These are phyloP conservation scores for Scytalidium sp. DNA, from an alignment of 2,329 filamentous ascomycete genomes.

Conservation along the genomic window DNA sequence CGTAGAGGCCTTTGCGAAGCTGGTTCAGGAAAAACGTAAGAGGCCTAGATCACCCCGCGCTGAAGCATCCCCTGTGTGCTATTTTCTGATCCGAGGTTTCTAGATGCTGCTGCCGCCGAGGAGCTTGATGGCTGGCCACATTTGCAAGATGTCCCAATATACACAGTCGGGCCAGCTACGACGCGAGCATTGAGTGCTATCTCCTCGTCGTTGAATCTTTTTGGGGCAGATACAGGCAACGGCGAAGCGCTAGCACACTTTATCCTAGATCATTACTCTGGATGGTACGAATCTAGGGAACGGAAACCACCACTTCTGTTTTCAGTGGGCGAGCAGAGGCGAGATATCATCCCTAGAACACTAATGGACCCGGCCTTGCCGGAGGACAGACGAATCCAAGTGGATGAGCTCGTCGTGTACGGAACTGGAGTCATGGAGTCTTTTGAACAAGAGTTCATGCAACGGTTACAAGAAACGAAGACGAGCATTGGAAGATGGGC, in stretches of 20 bases:
- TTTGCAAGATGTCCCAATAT: constrained; percentile 59
- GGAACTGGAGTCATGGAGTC: constrained; percentile 78
- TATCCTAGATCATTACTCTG: constrained; percentile 74
- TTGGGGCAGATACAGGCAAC: constrained; percentile 80
- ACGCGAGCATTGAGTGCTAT: constrained; percentile 67
- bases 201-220: constrained; percentile 55
- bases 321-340: constrained; percentile 82
- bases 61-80: too few species aligned
- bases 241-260: constrained; percentile 75
- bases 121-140: constrained; percentile 42
- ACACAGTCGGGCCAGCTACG: constrained; percentile 79
- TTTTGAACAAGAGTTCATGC: constrained; percentile 67
- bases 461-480: constrained; percentile 44
- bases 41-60: too few species aligned
- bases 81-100: constrained; percentile 9
- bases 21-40: constrained; percentile 52
- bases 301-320: constrained; percentile 70
- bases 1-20: constrained; percentile 70
- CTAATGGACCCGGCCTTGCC: constrained; percentile 59
- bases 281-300: constrained; percentile 41
- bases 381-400: constrained; percentile 50
- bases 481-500: constrained; percentile 57
- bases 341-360: constrained; percentile 85
- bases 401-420: constrained; percentile 83
- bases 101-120: constrained; percentile 8